These are phyloP conservation scores for Ambrosiella xylebori DNA, from an alignment of 2,329 filamentous ascomycete species.

Conservation along the genomic window DNA sequence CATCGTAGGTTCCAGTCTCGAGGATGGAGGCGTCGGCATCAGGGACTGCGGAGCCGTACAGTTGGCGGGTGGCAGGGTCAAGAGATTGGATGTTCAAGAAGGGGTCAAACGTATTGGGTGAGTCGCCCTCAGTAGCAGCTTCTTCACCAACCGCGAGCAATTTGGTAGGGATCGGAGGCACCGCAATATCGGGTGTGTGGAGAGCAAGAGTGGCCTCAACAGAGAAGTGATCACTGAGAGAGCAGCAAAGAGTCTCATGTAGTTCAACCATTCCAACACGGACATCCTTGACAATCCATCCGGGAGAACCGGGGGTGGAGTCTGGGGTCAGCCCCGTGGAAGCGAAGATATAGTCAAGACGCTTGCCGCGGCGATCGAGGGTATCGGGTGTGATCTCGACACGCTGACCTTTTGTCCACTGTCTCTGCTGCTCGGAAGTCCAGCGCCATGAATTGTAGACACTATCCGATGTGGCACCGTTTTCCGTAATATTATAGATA, in stretches of 20 bases:
- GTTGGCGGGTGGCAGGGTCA: conserved; percentile 20
- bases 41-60: conserved; percentile 17
- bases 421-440: conserved; percentile 52
- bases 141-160: conserved; percentile 10
- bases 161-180: conserved; percentile 11
- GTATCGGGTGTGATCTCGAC: conserved; percentile 44
- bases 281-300: conserved; percentile 54
- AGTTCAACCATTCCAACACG: conserved; percentile 66
- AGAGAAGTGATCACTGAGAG: conserved; percentile 86
- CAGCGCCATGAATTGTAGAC: conserved; percentile 88
- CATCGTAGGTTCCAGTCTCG: conserved; percentile 29
- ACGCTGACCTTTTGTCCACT: conserved; percentile 37
- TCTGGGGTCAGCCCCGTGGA: conserved; percentile 28
- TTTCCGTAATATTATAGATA: conserved; percentile 57
- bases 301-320: conserved; percentile 19
- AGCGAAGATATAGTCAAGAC: conserved; percentile 90
- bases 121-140: conserved; percentile 7
- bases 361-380: conserved; percentile 58
- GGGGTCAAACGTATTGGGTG: conserved; percentile 14
- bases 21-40: conserved; percentile 15
- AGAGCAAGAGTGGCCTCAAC: conserved; percentile 60
- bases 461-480: conserved; percentile 77
- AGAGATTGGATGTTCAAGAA: conserved; percentile 15
- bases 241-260: conserved; percentile 67
- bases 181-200: conserved; percentile 20